Conservation (phyloP, 352 stramenopile genomes). For the Thalassiosira allenii region DNA sequence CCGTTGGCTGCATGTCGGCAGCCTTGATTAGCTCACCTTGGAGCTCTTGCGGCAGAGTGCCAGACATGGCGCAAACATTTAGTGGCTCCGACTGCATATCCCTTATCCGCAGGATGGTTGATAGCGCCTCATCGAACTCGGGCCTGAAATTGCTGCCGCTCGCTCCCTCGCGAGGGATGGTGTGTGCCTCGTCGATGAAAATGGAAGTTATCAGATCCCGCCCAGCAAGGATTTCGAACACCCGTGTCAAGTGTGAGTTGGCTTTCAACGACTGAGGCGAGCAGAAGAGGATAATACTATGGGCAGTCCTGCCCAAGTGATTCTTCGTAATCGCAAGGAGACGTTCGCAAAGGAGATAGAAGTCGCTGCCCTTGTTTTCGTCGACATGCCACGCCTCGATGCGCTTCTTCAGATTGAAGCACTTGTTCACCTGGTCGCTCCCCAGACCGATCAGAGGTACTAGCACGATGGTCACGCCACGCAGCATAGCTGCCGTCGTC, state of each 20-base stretch:
- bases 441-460: conserved; percentile 32
- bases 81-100: background rate
- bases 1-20: background rate
- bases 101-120: background rate
- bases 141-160: conserved; percentile 18
- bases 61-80: background rate
- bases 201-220: background rate
- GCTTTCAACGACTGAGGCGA: conserved; percentile 26
- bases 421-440: conserved; percentile 29
- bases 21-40: background rate
- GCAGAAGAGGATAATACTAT: conserved; percentile 40
- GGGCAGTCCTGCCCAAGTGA: too few species aligned
- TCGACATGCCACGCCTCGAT: conserved; percentile 46
- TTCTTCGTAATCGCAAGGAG: background rate
- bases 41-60: background rate
- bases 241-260: background rate
- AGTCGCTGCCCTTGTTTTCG: conserved; percentile 13
- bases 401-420: background rate
- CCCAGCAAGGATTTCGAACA: background rate
- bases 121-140: conserved; percentile 21
- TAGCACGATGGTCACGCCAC: conserved; percentile 19
- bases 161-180: background rate
- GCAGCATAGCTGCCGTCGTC: conserved; percentile 6
- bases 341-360: background rate
- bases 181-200: conserved; percentile 39